A percentile compares a stretch with the other conserved stretches of the same genome.
These are phyloP conservation scores for Pseudogymnoascus pannorum DNA, from an alignment of 2,329 filamentous ascomycete genomes.

Conservation along the genomic window DNA sequence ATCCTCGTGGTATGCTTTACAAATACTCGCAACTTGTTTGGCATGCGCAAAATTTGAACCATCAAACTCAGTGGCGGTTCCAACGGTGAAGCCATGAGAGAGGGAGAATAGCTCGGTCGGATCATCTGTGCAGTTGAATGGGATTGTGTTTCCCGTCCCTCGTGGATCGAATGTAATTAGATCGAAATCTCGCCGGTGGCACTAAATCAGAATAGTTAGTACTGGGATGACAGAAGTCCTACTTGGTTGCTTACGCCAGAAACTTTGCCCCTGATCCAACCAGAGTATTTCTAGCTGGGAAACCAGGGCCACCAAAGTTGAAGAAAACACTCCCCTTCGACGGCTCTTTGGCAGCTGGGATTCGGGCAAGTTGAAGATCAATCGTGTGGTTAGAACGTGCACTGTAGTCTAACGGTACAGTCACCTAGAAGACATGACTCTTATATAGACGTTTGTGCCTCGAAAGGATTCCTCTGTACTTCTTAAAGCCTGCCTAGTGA, in stretches of 20 bases:
- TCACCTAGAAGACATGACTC: neutral
- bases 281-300: neutral
- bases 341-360: neutral
- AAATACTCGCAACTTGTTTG: neutral
- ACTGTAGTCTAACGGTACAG: neutral
- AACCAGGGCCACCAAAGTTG: neutral
- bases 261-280: neutral
- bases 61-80: neutral
- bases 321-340: neutral
- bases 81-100: neutral
- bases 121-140: conserved; percentile 1
- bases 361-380: neutral
- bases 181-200: conserved; percentile 17
- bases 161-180: conserved; percentile 18
- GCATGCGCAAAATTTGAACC: neutral
- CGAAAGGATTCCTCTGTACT: neutral
- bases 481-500: neutral
- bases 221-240: neutral
- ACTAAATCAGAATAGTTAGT: conserved; percentile 6
- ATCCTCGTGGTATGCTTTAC: neutral
- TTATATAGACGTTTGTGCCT: neutral
- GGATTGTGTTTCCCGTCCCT: conserved; percentile 13
- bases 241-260: neutral
- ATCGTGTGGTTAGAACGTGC: neutral
- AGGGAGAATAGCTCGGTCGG: neutral